phyloP scores from a whole-genome alignment of 1,139 yeast genomes.

The Scheffersomyces segobiensis region DNA sequence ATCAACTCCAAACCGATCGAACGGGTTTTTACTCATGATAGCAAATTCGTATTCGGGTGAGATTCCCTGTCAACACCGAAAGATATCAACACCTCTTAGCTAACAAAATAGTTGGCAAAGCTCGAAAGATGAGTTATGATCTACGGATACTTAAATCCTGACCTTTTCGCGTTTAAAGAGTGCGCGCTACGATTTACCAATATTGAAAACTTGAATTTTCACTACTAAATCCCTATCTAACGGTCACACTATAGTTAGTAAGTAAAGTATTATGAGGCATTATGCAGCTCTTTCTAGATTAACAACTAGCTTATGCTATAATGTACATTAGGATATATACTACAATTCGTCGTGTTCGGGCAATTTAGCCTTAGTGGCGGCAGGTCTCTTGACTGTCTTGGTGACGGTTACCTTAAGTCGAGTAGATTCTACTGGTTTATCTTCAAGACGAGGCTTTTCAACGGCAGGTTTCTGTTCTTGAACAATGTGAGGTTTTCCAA shows the following conservation, averaged over 20 bases:
- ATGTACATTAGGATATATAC: background rate
- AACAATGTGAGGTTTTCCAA: constrained; percentile 3
- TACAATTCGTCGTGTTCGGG: constrained; percentile 24
- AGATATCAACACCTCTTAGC: background rate
- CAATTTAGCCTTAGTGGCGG: background rate
- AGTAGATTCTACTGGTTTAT: constrained; percentile 7
- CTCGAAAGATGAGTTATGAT: background rate
- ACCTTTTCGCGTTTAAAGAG: background rate
- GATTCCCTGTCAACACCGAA: background rate
- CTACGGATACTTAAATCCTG: background rate
- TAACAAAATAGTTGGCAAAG: background rate
- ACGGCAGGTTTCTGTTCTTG: constrained; percentile 4
- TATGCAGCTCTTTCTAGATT: background rate
- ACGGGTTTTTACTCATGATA: constrained; percentile 13
- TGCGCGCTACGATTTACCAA: background rate
- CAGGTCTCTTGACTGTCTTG: constrained; percentile 1
- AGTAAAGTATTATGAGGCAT: background rate
- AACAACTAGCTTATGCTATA: background rate
- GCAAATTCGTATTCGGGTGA: background rate
- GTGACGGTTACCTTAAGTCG: constrained; percentile 1
- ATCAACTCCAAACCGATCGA: constrained; percentile 16
- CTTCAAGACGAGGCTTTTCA: constrained; percentile 4
- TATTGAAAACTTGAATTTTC: background rate
- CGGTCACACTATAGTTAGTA: background rate
- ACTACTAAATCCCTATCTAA: background rate